Base-by-base conservation (phyloP, 345 rosid species). In the Sonneratia alba region DNA sequence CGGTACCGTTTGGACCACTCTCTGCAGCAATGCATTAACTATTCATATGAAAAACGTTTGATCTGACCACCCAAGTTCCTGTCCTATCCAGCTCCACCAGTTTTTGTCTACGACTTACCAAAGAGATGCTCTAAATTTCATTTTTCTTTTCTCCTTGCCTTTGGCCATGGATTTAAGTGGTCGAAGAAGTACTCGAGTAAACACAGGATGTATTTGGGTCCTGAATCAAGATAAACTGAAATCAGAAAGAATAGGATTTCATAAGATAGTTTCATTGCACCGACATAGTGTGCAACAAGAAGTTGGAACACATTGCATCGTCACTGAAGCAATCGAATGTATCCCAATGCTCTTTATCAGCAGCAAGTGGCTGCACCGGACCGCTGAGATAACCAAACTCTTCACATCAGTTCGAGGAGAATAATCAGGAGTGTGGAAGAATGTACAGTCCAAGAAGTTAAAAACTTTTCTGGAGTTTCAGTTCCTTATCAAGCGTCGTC, bases 401-500 rank as follows among this genome's bases (percentile, higher is more conserved):
- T 77, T 77, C 81, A 76, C 55, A 77, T 72, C 61, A 72, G 79
- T 67, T 59, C 68, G 72, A 73, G 51, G 69, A 22, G 83, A 75
- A 73, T 40, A 68, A 59, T 53, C 70, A 15, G 68, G 51, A 64
- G 59, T 45, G 64, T 9, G 21, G 48, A 70, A 83, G 82, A 72
- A 84, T 89, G 84, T 84, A 86, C 89, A 84, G 51, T 79, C 81
- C 67, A 13, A 13, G 51, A 47, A 47, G 51, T 47, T 47, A 47
- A 13, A 27, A 47, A 10, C 51, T 47, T 47, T 47, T 9, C 14
- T 9, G 51, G 51, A 47, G 51, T 47, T 47, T 47, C 21, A 42
- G 34, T 37, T 27, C 45, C 51, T 21, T 56, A 37, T 92, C 86
- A 94, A 81, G 71, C 83, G 83, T 91, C 98, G 78, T 94, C 98